Evolutionary conservation across 805 yeast genomes (phyloP), one percentile per base, ranked within the genome.

Genomic region (Saturnispora gosingensis): DNA sequence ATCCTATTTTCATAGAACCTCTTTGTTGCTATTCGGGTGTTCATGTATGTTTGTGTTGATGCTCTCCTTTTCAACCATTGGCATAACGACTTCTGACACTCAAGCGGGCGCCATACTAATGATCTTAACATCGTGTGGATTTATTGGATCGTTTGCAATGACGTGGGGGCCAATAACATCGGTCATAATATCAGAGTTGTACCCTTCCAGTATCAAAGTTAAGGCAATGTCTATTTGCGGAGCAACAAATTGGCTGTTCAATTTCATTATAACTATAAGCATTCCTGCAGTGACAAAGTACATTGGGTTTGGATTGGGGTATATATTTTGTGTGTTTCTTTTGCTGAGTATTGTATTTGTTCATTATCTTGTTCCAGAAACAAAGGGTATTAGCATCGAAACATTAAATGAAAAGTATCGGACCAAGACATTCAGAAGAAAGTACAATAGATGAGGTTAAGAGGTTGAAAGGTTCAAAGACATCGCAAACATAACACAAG

Each of bases 141-240:
- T 78, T 65, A 80, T 84, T 49, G 72, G 77, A 57, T 73, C 72
- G 52, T 84, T 85, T 66, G 87, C 89, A 2, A 69, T 80, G 22
- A 79, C 86, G 13, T 81, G 88, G 83, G 90, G 89, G 3, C 88
- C 89, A 35, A 77, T 85, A 53, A 74, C 81, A n/a, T 78, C 77
- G 65, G 77, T 81, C 24, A 70, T 83, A 48, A 80, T 83, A 13
- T 74, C 84, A 35, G 89, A 84, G 61, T 63, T 82, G 39, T 84
- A 77, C 65, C 88, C 88, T 35, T 70, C 74, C 53, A 72, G 77
- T 59, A 79, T 82, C 56, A 78, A 80, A 62, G 72, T 80, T 34
- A 77, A 75, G 60, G 75, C 80, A 5, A 65, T 67, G 70, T 60
- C 71, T 9, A 76, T 83, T 72, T 77, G 86, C 32, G 75, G 82